Evolutionary conservation across 805 yeast genomes (phyloP), one percentile per base, ranked within the genome.

Genomic region (Blastobotrys mokoenaii): DNA sequence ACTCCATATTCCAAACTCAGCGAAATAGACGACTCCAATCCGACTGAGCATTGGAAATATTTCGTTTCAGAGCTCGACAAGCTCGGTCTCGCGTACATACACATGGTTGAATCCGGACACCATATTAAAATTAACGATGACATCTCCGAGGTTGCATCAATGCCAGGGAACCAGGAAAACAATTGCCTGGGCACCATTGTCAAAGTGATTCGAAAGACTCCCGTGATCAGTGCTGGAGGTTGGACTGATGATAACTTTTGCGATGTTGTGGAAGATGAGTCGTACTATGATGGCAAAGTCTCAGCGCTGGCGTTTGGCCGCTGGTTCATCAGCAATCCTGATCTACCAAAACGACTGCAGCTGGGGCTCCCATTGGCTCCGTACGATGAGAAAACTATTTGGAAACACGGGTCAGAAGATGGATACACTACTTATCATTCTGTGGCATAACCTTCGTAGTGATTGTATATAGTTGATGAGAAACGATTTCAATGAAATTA

Each of bases 291-390:
- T 8, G 27, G 27, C 7, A 22, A 22, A 3, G 34, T 66, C 32
- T 52, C 70, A 31, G 75, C 67, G 1, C 52, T 71, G 29, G 75
- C 68, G 1, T 57, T 66, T 47, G 80, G 80, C 31, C 68, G 81
- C 48, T 63, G 60, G 46, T 76, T 68, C 58, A 69, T 73, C 40
- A 61, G 79, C 29, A 78, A 77, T 60, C 82, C 82, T 1, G 83
- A 79, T 54, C 56, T 79, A 29, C 71, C 69, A 14, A 52, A 61
- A 14, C 63, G 79, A 48, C 46, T 77, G 36, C 59, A 65, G 49
- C 58, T 70, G 29, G 69, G 69, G 25, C 43, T 59, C 32, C 67
- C 68, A 35, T 57, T 76, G 46, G 65, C 63, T 46, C 50, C 60
- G 29, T 78, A 76, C 53, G 67, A 76, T 56, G 67, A 80, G 54